These are phyloP conservation scores for Fusarium bactridioides DNA, from an alignment of 2,329 filamentous ascomycete species.

Conservation along the genomic window DNA sequence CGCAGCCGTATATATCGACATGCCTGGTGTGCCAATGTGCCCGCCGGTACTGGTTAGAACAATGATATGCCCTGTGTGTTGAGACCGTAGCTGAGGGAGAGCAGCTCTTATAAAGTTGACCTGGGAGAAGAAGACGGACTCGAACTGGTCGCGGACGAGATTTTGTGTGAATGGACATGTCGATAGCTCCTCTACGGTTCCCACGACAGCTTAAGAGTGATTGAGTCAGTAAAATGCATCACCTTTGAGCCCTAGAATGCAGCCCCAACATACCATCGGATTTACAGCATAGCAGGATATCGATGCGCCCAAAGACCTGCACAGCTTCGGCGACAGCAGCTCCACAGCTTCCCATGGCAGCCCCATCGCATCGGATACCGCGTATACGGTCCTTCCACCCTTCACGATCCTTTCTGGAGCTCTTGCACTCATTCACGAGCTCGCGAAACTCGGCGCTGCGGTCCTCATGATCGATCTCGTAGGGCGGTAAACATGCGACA, in stretches of 20 bases:
- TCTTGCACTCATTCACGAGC: constrained; percentile 76
- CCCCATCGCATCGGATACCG: constrained; percentile 69
- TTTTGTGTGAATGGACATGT: constrained; percentile 76
- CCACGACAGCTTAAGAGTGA: constrained; percentile 74
- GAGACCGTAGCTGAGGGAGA: constrained; percentile 79
- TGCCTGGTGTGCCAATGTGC: constrained; percentile 89
- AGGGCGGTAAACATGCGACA: constrained; percentile 80
- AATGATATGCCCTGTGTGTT: constrained; percentile 88
- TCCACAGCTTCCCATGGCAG: constrained; percentile 75
- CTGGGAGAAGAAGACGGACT: constrained; percentile 92
- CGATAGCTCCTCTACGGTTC: constrained; percentile 88
- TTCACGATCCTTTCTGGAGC: constrained; percentile 68
- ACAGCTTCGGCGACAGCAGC: constrained; percentile 88
- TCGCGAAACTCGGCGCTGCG: constrained; percentile 81
- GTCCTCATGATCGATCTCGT: constrained; percentile 78
- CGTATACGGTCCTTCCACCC: constrained; percentile 83
- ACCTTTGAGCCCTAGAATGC: not conserved
- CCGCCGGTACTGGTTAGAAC: constrained; percentile 89
- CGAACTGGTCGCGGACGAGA: constrained; percentile 89
- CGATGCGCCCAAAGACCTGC: constrained; percentile 82
- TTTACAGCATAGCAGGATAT: constrained; percentile 89
- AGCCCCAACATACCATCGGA: constrained; percentile 71
- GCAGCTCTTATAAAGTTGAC: constrained; percentile 94
- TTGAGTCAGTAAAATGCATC: constrained; percentile 20
- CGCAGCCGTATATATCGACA: constrained; percentile 89